Conservation (phyloP, 2,329 filamentous ascomycete species). For the Acephala macrosclerotiorum region DNA sequence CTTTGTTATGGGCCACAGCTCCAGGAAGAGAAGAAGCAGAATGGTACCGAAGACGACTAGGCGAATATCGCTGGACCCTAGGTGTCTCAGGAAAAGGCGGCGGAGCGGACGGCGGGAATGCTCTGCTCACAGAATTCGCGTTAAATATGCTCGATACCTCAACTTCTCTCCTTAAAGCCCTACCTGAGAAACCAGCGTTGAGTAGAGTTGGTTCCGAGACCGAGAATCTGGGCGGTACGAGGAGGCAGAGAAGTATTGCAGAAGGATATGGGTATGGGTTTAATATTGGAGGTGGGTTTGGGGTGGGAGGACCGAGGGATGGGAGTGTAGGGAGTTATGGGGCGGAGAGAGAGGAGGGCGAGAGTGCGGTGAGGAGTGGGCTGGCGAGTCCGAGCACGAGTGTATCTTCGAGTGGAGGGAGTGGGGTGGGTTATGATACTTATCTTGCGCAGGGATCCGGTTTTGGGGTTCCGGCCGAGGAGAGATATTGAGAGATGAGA, state of each 20-base stretch:
- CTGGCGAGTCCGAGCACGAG: slow-evolving; percentile 45
- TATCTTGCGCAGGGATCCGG: slow-evolving; percentile 7
- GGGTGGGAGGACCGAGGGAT: slow-evolving; percentile 37
- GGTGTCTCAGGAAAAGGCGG: slow-evolving; percentile 77
- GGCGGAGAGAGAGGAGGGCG: slow-evolving; percentile 30
- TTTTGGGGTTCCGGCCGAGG: neutral
- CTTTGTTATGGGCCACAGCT: slow-evolving; percentile 86
- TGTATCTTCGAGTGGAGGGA: slow-evolving; percentile 39
- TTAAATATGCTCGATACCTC: slow-evolving; percentile 80
- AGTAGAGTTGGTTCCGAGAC: slow-evolving; percentile 54
- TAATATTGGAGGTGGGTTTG: slow-evolving; percentile 34
- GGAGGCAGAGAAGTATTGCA: slow-evolving; percentile 32
- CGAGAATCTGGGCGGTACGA: slow-evolving; percentile 33
- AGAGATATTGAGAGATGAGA: neutral
- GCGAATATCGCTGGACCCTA: slow-evolving; percentile 94
- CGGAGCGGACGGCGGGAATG: slow-evolving; percentile 54
- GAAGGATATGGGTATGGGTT: slow-evolving; percentile 36
- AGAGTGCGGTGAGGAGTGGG: slow-evolving; percentile 37
- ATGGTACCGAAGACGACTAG: slow-evolving; percentile 85
- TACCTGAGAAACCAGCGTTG: slow-evolving; percentile 75
- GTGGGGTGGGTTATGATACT: slow-evolving; percentile 19
- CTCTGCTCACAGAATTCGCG: slow-evolving; percentile 71
- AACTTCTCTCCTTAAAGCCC: slow-evolving; percentile 70
- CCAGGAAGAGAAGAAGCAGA: slow-evolving; percentile 88
- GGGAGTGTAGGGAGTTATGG: slow-evolving; percentile 33